Evolutionary conservation across 2,329 filamentous ascomycete genomes (phyloP).

Genomic region (Aspergillus hortae): DNA sequence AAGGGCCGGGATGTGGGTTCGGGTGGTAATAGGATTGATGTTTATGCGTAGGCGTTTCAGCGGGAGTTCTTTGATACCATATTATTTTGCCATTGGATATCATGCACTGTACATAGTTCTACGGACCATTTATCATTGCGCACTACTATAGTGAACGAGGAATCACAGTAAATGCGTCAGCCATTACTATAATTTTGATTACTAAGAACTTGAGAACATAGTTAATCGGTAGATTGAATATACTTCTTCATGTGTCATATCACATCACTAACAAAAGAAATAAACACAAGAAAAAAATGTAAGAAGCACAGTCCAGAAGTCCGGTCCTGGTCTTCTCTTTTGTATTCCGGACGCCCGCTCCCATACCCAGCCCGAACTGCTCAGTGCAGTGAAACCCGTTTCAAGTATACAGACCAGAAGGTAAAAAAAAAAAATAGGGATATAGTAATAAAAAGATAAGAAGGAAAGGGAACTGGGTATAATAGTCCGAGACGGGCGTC

Average conservation of each 20-base stretch:
- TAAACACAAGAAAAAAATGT: neutral
- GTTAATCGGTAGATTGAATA: neutral
- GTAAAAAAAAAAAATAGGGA: neutral
- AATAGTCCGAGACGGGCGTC: neutral
- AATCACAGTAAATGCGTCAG: too few species aligned
- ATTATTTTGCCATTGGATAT: neutral
- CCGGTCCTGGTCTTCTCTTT: neutral
- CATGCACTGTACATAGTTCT: too few species aligned
- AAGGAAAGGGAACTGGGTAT: neutral
- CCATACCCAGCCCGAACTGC: neutral
- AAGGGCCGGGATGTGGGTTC: constrained; percentile 13
- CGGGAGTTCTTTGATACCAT: neutral
- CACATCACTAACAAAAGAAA: neutral
- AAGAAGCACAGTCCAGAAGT: neutral
- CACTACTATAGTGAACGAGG: too few species aligned
- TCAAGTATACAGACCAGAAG: neutral
- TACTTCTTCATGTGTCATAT: constrained; percentile 1
- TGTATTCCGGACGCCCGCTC: neutral
- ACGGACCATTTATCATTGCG: neutral
- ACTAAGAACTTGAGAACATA: too few species aligned
- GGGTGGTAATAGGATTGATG: constrained; percentile 14
- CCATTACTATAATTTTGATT: too few species aligned
- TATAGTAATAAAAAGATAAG: neutral
- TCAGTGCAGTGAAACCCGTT: neutral
- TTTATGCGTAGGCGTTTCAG: constrained; percentile 15